These are phyloP conservation scores for Quillaja saponaria DNA, from an alignment of 306 rosid species.

Conservation along the genomic window DNA sequence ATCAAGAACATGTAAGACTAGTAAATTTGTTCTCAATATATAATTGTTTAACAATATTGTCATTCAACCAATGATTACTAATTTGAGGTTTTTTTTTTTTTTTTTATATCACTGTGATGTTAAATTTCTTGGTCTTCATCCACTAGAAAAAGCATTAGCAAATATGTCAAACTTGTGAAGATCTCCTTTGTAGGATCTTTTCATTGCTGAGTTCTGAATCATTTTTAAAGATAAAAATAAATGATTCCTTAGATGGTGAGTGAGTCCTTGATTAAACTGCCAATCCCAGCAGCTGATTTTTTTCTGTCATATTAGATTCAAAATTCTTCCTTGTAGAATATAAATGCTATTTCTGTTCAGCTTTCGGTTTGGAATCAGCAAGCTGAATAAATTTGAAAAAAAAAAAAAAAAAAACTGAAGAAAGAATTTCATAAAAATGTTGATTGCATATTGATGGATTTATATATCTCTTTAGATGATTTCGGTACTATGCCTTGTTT, in stretches of 20 bases:
- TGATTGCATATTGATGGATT: background rate
- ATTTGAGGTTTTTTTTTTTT: background rate
- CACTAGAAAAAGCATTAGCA: no score
- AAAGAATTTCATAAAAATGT: constrained; percentile 1
- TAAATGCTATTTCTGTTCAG: background rate
- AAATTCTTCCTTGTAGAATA: background rate
- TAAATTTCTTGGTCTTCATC: background rate
- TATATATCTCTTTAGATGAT: constrained; percentile 3
- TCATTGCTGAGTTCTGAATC: constrained; percentile 15
- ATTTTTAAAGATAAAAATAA: constrained; percentile 5
- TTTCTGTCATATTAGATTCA: background rate
- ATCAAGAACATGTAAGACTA: constrained; percentile 32
- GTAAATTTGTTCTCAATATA: no score
- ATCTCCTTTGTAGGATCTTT: constrained; percentile 29
- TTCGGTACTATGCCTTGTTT: constrained; percentile 13
- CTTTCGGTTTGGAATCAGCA: background rate
- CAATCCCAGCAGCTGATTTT: background rate
- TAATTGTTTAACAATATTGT: no score
- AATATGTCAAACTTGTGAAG: constrained; percentile 5
- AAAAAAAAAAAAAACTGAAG: background rate
- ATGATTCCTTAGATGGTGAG: constrained; percentile 34
- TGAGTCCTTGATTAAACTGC: constrained; percentile 5
- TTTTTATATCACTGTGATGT: no score
- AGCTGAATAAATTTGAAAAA: background rate
- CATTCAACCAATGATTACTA: no score